Percentiles rank a stretch among this genome's conserved stretches.
phyloP scores from a whole-genome alignment of 2,329 filamentous ascomycete species.

The Ciborinia camelliae region DNA sequence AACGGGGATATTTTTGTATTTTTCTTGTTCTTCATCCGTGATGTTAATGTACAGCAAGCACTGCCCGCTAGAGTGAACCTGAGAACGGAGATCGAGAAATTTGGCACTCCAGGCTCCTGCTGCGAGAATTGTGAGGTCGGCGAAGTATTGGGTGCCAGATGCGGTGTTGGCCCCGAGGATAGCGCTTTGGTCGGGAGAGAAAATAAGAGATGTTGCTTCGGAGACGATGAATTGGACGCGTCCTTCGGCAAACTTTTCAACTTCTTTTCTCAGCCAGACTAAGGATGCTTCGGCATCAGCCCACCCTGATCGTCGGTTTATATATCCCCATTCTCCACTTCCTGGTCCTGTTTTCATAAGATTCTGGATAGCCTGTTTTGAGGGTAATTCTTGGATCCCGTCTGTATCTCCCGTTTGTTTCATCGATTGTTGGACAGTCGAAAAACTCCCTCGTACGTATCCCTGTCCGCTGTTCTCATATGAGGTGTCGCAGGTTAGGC shows the following conservation, averaged over 20 bases:
- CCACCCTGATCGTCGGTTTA: constrained; percentile 75
- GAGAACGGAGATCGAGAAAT: constrained; percentile 73
- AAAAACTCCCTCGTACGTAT: constrained; percentile 58
- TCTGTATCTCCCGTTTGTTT: constrained; percentile 34
- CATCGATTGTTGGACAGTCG: constrained; percentile 51
- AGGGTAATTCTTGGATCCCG: constrained; percentile 42
- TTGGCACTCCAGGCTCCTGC: constrained; percentile 83
- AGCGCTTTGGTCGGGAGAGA: constrained; percentile 31
- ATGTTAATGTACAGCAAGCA: constrained; percentile 74
- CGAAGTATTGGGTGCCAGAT: constrained; percentile 50
- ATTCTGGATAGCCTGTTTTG: constrained; percentile 44
- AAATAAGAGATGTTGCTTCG: constrained; percentile 32
- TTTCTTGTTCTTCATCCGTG: constrained; percentile 64
- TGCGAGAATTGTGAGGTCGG: constrained; percentile 74
- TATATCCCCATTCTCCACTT: constrained; percentile 64
- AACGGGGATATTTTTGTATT: constrained; percentile 64
- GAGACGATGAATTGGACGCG: constrained; percentile 52
- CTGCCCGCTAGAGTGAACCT: constrained; percentile 78
- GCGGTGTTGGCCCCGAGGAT: constrained; percentile 57
- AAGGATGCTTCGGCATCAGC: constrained; percentile 72
- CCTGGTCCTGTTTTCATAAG: constrained; percentile 48
- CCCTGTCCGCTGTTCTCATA: constrained; percentile 37
- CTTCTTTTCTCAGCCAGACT: constrained; percentile 50
- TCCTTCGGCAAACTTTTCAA: constrained; percentile 30
- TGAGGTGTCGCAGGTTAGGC: constrained; percentile 55